These are phyloP conservation scores for Tephrocybe sp. DNA, from an alignment of 768 basidiomycete genomes.

Conservation along the genomic window DNA sequence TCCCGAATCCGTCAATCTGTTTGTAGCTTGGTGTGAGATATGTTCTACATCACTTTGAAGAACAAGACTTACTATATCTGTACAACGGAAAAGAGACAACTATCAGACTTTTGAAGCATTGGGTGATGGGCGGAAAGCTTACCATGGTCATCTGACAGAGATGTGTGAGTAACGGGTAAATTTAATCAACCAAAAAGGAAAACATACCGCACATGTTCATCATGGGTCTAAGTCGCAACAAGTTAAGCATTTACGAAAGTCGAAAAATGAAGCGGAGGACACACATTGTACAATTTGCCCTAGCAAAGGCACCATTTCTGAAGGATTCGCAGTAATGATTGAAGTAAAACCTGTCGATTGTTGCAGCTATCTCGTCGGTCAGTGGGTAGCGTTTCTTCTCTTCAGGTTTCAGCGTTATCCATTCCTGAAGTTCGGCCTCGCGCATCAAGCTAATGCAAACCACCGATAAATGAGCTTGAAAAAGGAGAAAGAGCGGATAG, in stretches of 20 bases:
- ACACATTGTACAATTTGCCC: slow-evolving; percentile 88
- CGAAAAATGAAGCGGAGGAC: slow-evolving; percentile 25
- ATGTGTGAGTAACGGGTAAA: not conserved
- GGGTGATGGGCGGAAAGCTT: slow-evolving; percentile 21
- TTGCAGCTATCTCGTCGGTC: slow-evolving; percentile 66
- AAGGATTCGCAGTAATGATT: slow-evolving; percentile 88
- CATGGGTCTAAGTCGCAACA: slow-evolving; percentile 58
- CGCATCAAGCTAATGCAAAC: slow-evolving; percentile 56
- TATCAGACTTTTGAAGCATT: not conserved
- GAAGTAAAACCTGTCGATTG: slow-evolving; percentile 87
- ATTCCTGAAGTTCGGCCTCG: slow-evolving; percentile 87
- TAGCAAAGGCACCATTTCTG: slow-evolving; percentile 84
- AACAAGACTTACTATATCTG: slow-evolving; percentile 26
- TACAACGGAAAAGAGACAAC: not conserved
- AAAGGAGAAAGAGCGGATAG: not conserved
- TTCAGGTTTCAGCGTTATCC: slow-evolving; percentile 64
- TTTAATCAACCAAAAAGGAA: no score
- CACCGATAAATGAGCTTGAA: not conserved
- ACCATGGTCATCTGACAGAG: slow-evolving; percentile 78
- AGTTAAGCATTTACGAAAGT: not conserved
- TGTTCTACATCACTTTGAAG: not conserved
- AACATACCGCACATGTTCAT: slow-evolving; percentile 77
- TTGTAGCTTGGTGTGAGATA: not conserved
- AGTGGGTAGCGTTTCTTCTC: slow-evolving; percentile 58
- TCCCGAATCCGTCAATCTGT: slow-evolving; percentile 81